Evolutionary conservation across 345 rosid genomes (phyloP).

Genomic region (Aurinia saxatilis): DNA sequence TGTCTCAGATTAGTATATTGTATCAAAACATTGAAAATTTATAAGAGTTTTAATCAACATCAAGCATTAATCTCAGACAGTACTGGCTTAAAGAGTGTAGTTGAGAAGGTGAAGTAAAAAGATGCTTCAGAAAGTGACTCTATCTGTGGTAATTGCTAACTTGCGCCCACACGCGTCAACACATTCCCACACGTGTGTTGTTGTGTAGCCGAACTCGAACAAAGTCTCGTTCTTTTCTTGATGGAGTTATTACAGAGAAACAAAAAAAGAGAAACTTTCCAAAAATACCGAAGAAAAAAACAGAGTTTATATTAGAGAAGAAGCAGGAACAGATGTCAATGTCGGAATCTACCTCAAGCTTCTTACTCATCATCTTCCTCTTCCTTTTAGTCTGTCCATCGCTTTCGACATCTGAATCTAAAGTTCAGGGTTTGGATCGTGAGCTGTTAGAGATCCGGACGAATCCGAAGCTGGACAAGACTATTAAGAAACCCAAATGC

Average conservation of each 20-base stretch:
- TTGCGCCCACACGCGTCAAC: constrained; percentile 17
- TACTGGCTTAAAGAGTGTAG: neutral
- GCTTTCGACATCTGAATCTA: constrained; percentile 9
- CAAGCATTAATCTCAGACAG: neutral
- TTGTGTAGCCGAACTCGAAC: neutral
- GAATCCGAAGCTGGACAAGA: constrained; percentile 9
- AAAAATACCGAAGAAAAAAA: neutral
- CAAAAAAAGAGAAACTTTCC: constrained; percentile 6
- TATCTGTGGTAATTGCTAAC: neutral
- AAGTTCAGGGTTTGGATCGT: constrained; percentile 25
- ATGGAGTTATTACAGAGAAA: constrained; percentile 5
- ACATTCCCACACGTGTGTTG: neutral
- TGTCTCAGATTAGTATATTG: neutral
- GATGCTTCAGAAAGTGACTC: neutral
- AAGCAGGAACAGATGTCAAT: no score
- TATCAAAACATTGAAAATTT: no score
- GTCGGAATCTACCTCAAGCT: constrained; percentile 26
- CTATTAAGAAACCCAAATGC: constrained; percentile 45
- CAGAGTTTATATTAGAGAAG: neutral
- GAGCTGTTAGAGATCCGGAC: constrained; percentile 31
- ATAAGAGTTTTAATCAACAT: neutral
- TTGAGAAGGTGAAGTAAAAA: neutral
- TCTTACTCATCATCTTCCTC: constrained; percentile 1
- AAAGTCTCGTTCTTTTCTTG: neutral
- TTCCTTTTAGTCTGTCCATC: constrained; percentile 20